Evolutionary conservation across 345 rosid species (phyloP), one percentile per base, ranked within the genome.

Genomic region (Melaleuca quinquenervia): DNA sequence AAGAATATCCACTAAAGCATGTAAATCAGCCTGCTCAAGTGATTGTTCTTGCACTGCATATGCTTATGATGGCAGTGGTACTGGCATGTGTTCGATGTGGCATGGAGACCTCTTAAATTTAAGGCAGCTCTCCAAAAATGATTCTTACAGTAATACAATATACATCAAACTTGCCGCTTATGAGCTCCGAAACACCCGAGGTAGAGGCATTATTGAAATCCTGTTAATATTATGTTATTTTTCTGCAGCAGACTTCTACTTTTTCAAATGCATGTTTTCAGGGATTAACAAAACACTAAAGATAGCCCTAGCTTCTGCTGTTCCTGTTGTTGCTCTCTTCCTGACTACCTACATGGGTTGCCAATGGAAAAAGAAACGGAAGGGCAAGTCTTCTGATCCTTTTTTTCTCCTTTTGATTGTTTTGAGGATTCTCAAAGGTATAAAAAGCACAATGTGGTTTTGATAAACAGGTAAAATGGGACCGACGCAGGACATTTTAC

Each of bases 41-140:
- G 3, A 82, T 75, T 87, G 87, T 50, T 80, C 54, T 48, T 87
- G 87, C 75, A 87, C 50, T 18, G 89, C 87, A 6, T 87, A 84
- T 84, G 49, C 83, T 50, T 49, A 86, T 58, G 3, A 4, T 11
- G 82, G 85, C 27, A 41, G 78, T 9, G 48, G 48, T 24, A 8
- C 0, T 5, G 24, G 80, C 45, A 1, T 48, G 26, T 84, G 89
- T 53, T 82, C 29, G 12, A 13, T 64, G 60, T 87, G 89, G 89
- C 3, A 8, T 0, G 87, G 51, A 82, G 82, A 80, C 53, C 86
- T 87, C 70, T 2, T n/a, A 0, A 85, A 82, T 51, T 50, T 87
- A 4, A 74, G 1, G 52, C 50, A 55, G 5, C 50, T n/a, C 14
- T 8, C 80, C 5, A 44, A 5, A 15, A 41, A 6, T 53, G 87